phyloP scores from a whole-genome alignment of 495 filamentous ascomycete species.

The Articulospora tetracladia region DNA sequence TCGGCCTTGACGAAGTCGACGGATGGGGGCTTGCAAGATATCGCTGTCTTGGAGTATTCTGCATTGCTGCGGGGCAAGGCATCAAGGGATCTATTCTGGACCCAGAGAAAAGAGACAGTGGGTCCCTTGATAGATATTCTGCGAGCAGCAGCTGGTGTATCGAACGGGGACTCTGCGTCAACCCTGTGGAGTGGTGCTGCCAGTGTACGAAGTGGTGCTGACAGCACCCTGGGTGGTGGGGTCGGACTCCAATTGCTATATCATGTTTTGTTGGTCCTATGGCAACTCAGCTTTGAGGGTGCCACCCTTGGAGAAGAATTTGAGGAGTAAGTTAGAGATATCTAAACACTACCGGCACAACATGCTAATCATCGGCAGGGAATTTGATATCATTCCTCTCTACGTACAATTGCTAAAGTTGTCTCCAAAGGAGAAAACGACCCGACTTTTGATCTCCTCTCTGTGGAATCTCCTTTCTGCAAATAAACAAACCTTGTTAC shows the following conservation, averaged over 20 bases:
- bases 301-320: slow-evolving; percentile 78
- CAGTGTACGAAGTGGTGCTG: slow-evolving; percentile 47
- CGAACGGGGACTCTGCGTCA: slow-evolving; percentile 63
- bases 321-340: slow-evolving; percentile 58
- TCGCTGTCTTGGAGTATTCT: slow-evolving; percentile 89
- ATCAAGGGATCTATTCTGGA: slow-evolving; percentile 85
- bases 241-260: slow-evolving; percentile 94
- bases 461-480: slow-evolving; percentile 77
- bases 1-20: slow-evolving; percentile 75
- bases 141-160: slow-evolving; percentile 69
- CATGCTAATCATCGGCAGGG: slow-evolving; percentile 42
- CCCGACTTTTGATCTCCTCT: slow-evolving; percentile 83
- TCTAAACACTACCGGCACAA: background rate
- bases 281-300: slow-evolving; percentile 95
- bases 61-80: slow-evolving; percentile 71
- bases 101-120: slow-evolving; percentile 76
- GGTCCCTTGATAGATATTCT: slow-evolving; percentile 80
- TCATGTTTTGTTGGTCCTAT: slow-evolving; percentile 85
- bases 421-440: slow-evolving; percentile 97
- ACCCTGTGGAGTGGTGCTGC: slow-evolving; percentile 61
- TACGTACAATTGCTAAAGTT: slow-evolving; percentile 86
- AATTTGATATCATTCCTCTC: slow-evolving; percentile 87
- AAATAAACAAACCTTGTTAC: slow-evolving; percentile 76
- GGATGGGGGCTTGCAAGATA: slow-evolving; percentile 88
- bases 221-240: slow-evolving; percentile 68